Evolutionary conservation across 345 rosid species (phyloP), one percentile per base, ranked within the genome.

Genomic region (Citrus inodora): DNA sequence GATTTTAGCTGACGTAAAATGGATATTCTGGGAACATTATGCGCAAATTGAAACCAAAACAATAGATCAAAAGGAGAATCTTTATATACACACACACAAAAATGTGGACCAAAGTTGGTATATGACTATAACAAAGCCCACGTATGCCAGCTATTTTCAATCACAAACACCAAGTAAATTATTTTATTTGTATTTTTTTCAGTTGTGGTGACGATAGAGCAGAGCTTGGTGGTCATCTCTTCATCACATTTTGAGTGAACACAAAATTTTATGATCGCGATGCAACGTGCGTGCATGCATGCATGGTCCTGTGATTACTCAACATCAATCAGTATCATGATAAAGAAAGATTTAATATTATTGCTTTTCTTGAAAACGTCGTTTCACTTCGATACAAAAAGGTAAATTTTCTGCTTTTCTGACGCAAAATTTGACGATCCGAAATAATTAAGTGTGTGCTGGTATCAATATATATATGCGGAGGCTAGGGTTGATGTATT

Each of bases 11-110:
- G 60, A 62, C 9, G 40, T 14, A 30, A 1, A 74, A 25, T 59
- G 38, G 67, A 74, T 74, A 74, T 38, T 74, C 56, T 74, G 33
- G 35, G 76, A 37, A 32, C 32, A 59, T 73, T 32, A 73, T 21
- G 13, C 21, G 7, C n/a, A 24, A 19, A 27, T 5, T 16, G 24
- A 38, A 13, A 21, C 1, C 1, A 51, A 3, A 51, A 51, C 3
- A 48, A 14, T 24, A 4, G 28, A 48, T 70, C 30, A 71, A 55
- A 53, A 28, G 25, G 3, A 42, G 63, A 71, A 53, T 48, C 74
- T 10, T 28, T 1, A 24, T 16, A 6, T 4, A 32, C 1, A 32
- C 33, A 32, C 33, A 3, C 33, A 3, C 33, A 30, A 4, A 30
- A 30, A 30, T 32, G 4, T 27, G 35, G 35, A 33, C 35, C 35